These are phyloP conservation scores for Globisporangium recalcitrans DNA, from an alignment of 352 stramenopile species.

Conservation along the genomic window DNA sequence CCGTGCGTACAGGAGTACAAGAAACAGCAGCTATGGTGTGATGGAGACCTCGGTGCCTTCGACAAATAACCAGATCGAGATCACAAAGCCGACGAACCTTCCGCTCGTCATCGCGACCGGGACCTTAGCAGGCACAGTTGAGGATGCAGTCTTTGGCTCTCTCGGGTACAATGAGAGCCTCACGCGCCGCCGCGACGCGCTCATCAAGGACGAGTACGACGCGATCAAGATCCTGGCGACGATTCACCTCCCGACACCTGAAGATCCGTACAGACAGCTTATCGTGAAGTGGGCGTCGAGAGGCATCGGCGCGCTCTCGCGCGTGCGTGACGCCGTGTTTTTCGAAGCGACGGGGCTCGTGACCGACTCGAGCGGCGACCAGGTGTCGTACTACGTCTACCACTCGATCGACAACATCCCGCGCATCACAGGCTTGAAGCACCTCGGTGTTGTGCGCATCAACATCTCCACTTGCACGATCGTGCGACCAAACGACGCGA, in stretches of 20 bases:
- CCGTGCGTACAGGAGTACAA: slow-evolving; percentile 24
- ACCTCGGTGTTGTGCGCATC: slow-evolving; percentile 15
- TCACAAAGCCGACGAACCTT: slow-evolving; percentile 5
- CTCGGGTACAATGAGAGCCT: slow-evolving; percentile 36
- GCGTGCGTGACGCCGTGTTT: slow-evolving; percentile 42
- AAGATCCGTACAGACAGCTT: slow-evolving; percentile 38
- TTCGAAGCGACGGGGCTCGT: slow-evolving; percentile 40
- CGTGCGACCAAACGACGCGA: not conserved
- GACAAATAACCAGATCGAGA: not conserved
- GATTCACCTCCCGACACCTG: slow-evolving; percentile 25
- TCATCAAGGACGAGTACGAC: slow-evolving; percentile 47
- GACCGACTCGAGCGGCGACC: slow-evolving; percentile 26
- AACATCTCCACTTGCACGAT: slow-evolving; percentile 14
- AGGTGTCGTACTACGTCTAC: slow-evolving; percentile 23
- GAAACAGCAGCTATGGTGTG: not conserved
- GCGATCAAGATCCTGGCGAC: slow-evolving; percentile 29
- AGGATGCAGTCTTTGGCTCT: slow-evolving; percentile 45
- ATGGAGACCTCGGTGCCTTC: not conserved
- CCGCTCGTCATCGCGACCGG: slow-evolving; percentile 38
- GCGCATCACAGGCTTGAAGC: slow-evolving; percentile 7
- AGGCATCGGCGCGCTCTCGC: slow-evolving; percentile 32
- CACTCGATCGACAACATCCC: slow-evolving; percentile 18
- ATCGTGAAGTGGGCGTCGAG: slow-evolving; percentile 41
- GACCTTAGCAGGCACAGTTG: slow-evolving; percentile 38
- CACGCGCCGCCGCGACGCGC: slow-evolving; percentile 40